phyloP scores from a whole-genome alignment of 768 basidiomycete genomes.

The Sistotremastrum niveocremeum region DNA sequence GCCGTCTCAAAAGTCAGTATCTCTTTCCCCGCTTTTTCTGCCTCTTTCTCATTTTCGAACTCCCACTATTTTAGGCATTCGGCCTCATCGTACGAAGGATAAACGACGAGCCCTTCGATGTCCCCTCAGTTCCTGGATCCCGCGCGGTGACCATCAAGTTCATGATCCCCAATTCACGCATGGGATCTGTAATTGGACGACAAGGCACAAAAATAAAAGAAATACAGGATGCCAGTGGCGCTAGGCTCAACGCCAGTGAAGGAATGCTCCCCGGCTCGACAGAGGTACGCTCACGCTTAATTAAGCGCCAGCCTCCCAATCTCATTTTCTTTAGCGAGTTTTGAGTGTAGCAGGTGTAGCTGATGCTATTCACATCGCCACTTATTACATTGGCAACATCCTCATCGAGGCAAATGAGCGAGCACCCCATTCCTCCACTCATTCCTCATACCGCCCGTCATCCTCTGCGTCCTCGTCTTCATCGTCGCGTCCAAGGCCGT shows the following conservation, averaged over 20 bases:
- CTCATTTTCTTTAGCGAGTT: slow-evolving; percentile 51
- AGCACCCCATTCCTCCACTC: slow-evolving; percentile 46
- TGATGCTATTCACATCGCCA: slow-evolving; percentile 98
- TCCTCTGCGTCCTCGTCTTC: slow-evolving; percentile 37
- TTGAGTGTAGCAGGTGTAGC: slow-evolving; percentile 97
- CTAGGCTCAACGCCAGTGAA: slow-evolving; percentile 90
- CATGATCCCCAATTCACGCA: slow-evolving; percentile 98
- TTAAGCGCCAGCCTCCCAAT: slow-evolving; percentile 4
- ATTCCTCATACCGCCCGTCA: slow-evolving; percentile 59
- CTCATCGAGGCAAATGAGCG: slow-evolving; percentile 86
- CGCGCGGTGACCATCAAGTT: slow-evolving; percentile 99
- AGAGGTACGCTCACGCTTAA: slow-evolving; percentile 46
- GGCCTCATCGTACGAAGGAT: slow-evolving; percentile 97
- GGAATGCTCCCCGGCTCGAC: slow-evolving; percentile 99
- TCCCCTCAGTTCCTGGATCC: slow-evolving; percentile 94
- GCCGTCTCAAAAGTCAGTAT: slow-evolving; percentile 88
- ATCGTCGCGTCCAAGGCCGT: slow-evolving; percentile 23
- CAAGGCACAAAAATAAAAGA: slow-evolving; percentile 98
- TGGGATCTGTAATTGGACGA: slow-evolving; percentile 98
- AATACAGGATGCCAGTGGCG: slow-evolving; percentile 97
- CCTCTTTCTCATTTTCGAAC: not conserved
- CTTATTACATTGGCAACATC: slow-evolving; percentile 98
- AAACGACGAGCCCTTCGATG: slow-evolving; percentile 98
- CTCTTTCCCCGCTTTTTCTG: not conserved
- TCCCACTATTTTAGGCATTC: slow-evolving; percentile 54